Conservation (phyloP, 2,329 filamentous ascomycete genomes). For the Ophiosphaerella korrae region DNA sequence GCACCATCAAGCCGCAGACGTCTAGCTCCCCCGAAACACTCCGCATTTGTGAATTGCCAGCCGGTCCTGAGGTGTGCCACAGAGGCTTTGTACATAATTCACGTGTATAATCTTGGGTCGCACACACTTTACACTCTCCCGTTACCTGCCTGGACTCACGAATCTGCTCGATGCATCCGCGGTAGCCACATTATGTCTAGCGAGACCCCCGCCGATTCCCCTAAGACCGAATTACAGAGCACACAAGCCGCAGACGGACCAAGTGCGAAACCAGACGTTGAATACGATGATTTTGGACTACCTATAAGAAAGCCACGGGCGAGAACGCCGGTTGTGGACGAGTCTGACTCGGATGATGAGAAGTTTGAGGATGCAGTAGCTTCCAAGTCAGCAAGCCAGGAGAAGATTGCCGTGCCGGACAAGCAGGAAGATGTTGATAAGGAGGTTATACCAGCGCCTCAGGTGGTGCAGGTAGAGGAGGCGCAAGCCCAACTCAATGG, state of each 20-base stretch:
- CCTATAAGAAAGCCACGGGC: slow-evolving; percentile 60
- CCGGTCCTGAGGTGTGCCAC: neutral
- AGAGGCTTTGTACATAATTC: slow-evolving; percentile 4
- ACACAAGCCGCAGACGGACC: slow-evolving; percentile 16
- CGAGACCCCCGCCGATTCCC: slow-evolving; percentile 36
- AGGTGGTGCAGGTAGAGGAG: slow-evolving; percentile 7
- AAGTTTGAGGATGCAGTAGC: slow-evolving; percentile 36
- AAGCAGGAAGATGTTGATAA: slow-evolving; percentile 10
- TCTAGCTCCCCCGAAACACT: slow-evolving; percentile 8
- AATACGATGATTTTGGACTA: slow-evolving; percentile 74
- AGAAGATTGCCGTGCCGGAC: slow-evolving; percentile 36
- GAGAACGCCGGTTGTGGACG: slow-evolving; percentile 33
- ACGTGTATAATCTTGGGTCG: neutral
- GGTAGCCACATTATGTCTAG: slow-evolving; percentile 31
- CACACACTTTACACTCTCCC: slow-evolving; percentile 6
- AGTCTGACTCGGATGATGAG: slow-evolving; percentile 31
- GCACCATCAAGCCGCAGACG: slow-evolving; percentile 5
- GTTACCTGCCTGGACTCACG: neutral
- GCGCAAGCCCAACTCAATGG: slow-evolving; percentile 19
- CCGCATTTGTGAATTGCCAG: slow-evolving; percentile 2
- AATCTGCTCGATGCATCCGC: slow-evolving; percentile 7
- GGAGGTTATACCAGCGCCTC: slow-evolving; percentile 4
- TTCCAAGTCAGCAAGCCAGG: slow-evolving; percentile 27
- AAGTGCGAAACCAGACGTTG: slow-evolving; percentile 35
- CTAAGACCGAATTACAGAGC: slow-evolving; percentile 29